These are phyloP conservation scores for Papiliotrema terrestris DNA, from an alignment of 1,284 basidiomycete species.

Conservation along the genomic window DNA sequence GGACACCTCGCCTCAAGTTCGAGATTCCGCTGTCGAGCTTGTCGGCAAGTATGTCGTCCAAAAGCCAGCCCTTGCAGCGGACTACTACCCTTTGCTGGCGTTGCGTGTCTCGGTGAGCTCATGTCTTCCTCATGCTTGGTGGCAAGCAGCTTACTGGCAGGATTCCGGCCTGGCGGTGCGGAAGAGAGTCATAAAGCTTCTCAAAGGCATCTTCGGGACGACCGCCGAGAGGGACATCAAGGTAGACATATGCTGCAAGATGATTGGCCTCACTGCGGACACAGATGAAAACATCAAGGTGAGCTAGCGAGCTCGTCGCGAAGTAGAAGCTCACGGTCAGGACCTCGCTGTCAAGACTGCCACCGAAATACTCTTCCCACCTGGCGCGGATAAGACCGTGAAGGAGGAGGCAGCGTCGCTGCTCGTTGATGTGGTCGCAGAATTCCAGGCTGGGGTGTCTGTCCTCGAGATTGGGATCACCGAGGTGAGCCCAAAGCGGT, in stretches of 20 bases:
- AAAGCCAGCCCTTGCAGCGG: conserved; percentile 72
- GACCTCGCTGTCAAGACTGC: conserved; percentile 83
- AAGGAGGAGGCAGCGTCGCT: conserved; percentile 59
- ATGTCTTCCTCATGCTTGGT: background rate
- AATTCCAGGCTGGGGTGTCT: conserved; percentile 75
- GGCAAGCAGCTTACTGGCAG: conserved; percentile 47
- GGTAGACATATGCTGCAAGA: conserved; percentile 74
- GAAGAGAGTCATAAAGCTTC: conserved; percentile 89
- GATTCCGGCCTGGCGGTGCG: conserved; percentile 90
- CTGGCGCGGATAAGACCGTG: background rate
- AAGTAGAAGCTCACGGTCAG: conserved; percentile 33
- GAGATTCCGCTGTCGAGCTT: conserved; percentile 91
- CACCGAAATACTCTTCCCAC: conserved; percentile 75
- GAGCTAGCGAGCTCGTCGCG: conserved; percentile 3
- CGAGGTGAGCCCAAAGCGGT: conserved; percentile 47
- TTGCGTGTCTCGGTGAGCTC: conserved; percentile 75
- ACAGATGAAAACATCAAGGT: conserved; percentile 87
- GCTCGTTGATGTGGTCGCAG: conserved; percentile 77
- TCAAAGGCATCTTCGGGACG: conserved; percentile 74
- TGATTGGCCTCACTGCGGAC: conserved; percentile 75
- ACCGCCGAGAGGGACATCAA: conserved; percentile 59
- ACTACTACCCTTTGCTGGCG: conserved; percentile 81
- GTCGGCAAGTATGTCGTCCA: conserved; percentile 93
- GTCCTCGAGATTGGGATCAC: conserved; percentile 80
- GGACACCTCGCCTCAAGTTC: conserved; percentile 86